Conservation (phyloP, 345 rosid genomes). For the Firmiana major region DNA sequence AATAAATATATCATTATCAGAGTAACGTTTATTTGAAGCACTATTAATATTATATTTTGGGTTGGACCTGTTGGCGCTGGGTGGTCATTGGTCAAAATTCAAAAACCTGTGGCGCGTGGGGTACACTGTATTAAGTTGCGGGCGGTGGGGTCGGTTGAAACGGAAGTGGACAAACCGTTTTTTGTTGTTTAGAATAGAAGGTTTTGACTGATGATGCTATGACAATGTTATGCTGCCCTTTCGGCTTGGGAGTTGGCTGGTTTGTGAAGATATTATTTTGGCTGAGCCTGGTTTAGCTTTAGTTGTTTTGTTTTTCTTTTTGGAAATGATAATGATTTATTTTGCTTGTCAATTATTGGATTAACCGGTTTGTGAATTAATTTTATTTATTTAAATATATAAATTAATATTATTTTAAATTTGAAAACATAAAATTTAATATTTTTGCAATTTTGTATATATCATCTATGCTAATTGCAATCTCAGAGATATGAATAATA, state of each 20-base stretch:
- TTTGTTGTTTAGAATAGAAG: background rate
- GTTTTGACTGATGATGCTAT: background rate
- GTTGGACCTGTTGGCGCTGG: background rate
- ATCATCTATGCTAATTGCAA: no score
- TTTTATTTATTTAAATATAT: no score
- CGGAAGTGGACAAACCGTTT: background rate
- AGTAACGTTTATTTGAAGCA: background rate
- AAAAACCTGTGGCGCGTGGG: constrained; percentile 8
- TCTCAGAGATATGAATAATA: no score
- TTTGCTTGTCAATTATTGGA: background rate
- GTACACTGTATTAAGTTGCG: background rate
- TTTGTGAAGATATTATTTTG: background rate
- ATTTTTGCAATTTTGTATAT: no score
- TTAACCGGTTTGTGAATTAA: no score
- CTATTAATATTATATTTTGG: background rate
- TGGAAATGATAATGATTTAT: background rate
- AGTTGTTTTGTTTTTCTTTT: background rate
- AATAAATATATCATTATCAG: background rate
- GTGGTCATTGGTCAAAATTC: background rate
- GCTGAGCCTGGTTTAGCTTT: background rate
- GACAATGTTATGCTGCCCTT: background rate
- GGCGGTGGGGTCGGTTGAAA: background rate
- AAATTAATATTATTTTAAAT: no score
- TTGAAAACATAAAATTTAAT: no score
- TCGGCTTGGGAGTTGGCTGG: background rate